Conservation (phyloP, 2,329 filamentous ascomycete species). For the Septoria petroselini region DNA sequence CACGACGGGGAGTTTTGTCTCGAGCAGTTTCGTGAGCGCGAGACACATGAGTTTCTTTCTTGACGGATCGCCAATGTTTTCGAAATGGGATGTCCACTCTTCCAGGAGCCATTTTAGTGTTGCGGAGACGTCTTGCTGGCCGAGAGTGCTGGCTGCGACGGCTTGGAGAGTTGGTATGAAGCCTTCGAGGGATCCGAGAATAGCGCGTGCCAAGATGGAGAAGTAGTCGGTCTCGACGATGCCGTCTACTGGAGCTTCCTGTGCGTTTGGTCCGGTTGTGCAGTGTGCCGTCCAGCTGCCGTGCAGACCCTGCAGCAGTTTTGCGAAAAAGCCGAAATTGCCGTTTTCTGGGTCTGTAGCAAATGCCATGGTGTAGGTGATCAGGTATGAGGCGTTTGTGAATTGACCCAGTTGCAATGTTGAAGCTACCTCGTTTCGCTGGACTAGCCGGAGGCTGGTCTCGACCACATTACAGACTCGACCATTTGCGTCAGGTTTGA, state of each 20-base stretch:
- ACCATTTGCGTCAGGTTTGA: slow-evolving; percentile 50
- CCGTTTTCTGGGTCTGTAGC: slow-evolving; percentile 20
- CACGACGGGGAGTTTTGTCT: slow-evolving; percentile 54
- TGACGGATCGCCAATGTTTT: slow-evolving; percentile 63
- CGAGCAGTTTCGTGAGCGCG: slow-evolving; percentile 67
- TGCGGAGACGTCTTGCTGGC: slow-evolving; percentile 32
- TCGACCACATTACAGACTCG: slow-evolving; percentile 48
- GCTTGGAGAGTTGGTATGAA: slow-evolving; percentile 58
- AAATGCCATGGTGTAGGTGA: slow-evolving; percentile 20
- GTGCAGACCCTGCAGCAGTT: slow-evolving; percentile 48
- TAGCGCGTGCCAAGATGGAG: slow-evolving; percentile 73
- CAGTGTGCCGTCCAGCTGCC: slow-evolving; percentile 65
- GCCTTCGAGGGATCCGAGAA: slow-evolving; percentile 66
- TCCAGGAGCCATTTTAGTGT: slow-evolving; percentile 51
- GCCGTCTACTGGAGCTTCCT: slow-evolving; percentile 65
- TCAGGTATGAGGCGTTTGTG: slow-evolving; percentile 18
- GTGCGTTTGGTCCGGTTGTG: slow-evolving; percentile 75
- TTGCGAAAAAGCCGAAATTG: slow-evolving; percentile 54
- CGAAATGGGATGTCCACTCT: slow-evolving; percentile 66
- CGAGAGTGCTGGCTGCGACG: slow-evolving; percentile 19
- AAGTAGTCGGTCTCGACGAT: slow-evolving; percentile 84
- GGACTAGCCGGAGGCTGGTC: slow-evolving; percentile 43
- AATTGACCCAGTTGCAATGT: slow-evolving; percentile 19
- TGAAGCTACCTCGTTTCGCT: slow-evolving; percentile 39
- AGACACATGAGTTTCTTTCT: slow-evolving; percentile 70